These are phyloP conservation scores for Monosporascus sp. DNA, from an alignment of 2,329 filamentous ascomycete species.

Conservation along the genomic window DNA sequence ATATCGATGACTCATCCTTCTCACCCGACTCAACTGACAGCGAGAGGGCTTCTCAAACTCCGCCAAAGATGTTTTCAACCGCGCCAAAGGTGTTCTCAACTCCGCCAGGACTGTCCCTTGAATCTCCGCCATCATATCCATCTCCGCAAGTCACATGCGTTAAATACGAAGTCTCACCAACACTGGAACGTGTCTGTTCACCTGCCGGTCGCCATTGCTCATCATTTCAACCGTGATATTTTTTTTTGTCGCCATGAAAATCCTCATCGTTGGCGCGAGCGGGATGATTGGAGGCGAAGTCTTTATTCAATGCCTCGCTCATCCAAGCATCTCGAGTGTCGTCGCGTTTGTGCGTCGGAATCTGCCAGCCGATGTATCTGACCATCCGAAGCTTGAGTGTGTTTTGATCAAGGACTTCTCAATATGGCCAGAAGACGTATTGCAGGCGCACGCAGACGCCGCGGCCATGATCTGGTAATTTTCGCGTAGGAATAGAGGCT, in stretches of 20 bases:
- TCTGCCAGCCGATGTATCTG: constrained; percentile 11
- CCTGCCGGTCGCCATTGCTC: no score
- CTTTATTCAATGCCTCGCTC: constrained; percentile 27
- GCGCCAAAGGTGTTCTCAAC: no score
- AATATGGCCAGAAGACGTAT: constrained; percentile 18
- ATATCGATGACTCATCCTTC: no score
- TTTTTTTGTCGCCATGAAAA: constrained; percentile 23
- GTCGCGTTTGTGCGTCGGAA: constrained; percentile 27
- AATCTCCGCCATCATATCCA: no score
- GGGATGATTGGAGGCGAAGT: constrained; percentile 29
- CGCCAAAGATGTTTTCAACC: no score
- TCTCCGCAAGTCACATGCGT: no score
- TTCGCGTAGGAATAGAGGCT: not conserved
- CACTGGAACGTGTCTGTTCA: no score
- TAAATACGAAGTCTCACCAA: no score
- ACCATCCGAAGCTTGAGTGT: constrained; percentile 16
- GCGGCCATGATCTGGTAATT: constrained; percentile 24
- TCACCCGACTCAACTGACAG: no score
- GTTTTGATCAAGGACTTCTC: constrained; percentile 19
- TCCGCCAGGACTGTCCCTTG: no score
- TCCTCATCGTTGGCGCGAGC: constrained; percentile 30
- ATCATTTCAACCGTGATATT: no score
- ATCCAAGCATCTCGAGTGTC: constrained; percentile 23
- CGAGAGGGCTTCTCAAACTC: no score
- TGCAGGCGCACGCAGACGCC: constrained; percentile 20